Evolutionary conservation across 2,329 filamentous ascomycete species (phyloP).

Genomic region (Fusarium devonianum): DNA sequence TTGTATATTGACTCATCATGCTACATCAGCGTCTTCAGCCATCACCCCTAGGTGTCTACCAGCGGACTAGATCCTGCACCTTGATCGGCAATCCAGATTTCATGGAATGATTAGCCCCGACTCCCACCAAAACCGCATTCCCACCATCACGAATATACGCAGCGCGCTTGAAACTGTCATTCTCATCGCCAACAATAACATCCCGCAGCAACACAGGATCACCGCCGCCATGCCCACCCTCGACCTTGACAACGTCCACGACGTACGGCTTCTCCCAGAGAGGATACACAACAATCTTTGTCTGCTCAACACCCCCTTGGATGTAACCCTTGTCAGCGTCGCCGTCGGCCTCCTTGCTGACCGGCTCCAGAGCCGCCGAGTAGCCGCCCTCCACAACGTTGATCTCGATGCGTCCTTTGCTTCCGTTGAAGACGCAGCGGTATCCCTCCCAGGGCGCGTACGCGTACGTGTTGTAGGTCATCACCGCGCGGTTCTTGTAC

Average conservation of each 20-base stretch:
- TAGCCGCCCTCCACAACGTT: conserved; percentile 69
- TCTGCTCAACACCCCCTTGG: conserved; percentile 43
- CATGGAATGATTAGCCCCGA: conserved; percentile 65
- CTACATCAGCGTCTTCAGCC: no score
- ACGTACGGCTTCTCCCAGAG: conserved; percentile 65
- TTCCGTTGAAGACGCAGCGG: conserved; percentile 65
- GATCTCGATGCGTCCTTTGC: conserved; percentile 63
- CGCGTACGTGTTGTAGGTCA: conserved; percentile 66
- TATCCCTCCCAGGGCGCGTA: conserved; percentile 70
- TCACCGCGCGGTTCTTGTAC: conserved; percentile 62
- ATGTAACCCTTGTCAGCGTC: conserved; percentile 32
- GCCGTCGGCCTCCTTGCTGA: conserved; percentile 54
- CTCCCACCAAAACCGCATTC: conserved; percentile 64
- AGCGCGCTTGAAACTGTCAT: conserved; percentile 59
- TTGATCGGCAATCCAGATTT: conserved; percentile 33
- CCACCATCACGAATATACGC: conserved; percentile 67
- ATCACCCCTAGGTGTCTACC: conserved; percentile 18
- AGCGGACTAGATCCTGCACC: conserved; percentile 32
- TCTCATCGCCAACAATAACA: conserved; percentile 60
- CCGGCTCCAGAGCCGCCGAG: conserved; percentile 62
- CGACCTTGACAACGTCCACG: conserved; percentile 58
- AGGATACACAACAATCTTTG: conserved; percentile 58
- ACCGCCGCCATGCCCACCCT: conserved; percentile 67
- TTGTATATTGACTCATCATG: no score
- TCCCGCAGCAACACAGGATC: conserved; percentile 61